Evolutionary conservation across 2,329 filamentous ascomycete genomes (phyloP), one percentile per base, ranked within the genome.

Genomic region (Davidsoniella eucalypti): DNA sequence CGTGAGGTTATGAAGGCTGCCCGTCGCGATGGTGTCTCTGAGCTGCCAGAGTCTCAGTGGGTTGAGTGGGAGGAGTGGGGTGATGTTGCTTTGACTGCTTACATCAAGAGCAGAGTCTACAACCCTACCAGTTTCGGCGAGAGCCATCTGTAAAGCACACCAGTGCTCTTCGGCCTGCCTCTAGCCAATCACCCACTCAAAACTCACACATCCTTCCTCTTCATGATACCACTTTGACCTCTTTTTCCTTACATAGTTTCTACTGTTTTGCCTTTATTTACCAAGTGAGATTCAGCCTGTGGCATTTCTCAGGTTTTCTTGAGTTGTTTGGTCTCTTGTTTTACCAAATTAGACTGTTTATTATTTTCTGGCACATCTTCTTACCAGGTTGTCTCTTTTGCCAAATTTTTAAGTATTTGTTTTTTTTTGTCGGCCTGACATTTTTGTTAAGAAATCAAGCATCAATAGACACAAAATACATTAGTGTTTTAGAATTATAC

Each of bases 1-100:
- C 80, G 87, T 46, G 87, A 90, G 66, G 88, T 95, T 57, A 95
- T 96, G 73, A 88, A 92, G 64, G 82, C 86, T 18, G 88, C 90
- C 5, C 84, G 93, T 59, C 72, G 81, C 55, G 86, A 86, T 58
- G 83, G 84, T 54, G 84, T 94, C 47, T 82, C 82, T 60, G 67
- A 67, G 54, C 67, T 87, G 50, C 70, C 72, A 47, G 82, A 88
- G 55, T 72, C 73, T 55, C 73, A 82, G 61, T 82, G 85, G 72
- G 66, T 78, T 54, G 77, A 81, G 63, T 87, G 81, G 76, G 77
- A 82, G 64, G 78, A 81, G 64, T 80, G 77, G 77, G 77, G 77
- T 47, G 77, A 81, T 58, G 75, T 78, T 37, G 72, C 73, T 49
- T 64, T 82, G 57, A 74, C 67, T 40, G 68, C 69, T 54, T 80